phyloP scores from a whole-genome alignment of 139 green algal genomes.

The Chlorella sp. region DNA sequence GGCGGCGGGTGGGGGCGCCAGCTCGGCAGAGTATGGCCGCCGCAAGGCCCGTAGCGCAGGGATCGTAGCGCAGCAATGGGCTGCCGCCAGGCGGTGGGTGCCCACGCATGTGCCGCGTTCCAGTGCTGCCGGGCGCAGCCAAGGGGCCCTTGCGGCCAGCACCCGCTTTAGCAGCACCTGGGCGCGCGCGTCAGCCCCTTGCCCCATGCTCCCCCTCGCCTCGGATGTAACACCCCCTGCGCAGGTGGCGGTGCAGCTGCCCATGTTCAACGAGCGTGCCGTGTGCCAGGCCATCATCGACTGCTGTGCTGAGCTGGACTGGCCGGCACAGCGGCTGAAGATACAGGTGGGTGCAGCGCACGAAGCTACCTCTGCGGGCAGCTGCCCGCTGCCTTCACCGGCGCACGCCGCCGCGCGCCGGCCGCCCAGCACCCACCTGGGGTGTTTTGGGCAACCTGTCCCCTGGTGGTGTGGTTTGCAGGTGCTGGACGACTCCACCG shows the following conservation, averaged over 20 bases:
- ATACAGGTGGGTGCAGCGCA: slow-evolving; percentile 60
- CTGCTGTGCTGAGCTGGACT: slow-evolving; percentile 79
- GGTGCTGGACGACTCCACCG: slow-evolving; percentile 90
- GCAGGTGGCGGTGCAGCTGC: slow-evolving; percentile 94
- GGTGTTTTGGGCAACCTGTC: background rate
- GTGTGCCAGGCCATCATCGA: slow-evolving; percentile 88
- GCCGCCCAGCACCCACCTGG: too few species aligned
- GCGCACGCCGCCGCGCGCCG: background rate
- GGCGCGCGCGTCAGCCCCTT: too few species aligned
- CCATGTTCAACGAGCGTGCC: slow-evolving; percentile 95
- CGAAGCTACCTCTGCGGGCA: background rate
- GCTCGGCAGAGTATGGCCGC: background rate
- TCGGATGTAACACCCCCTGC: background rate
- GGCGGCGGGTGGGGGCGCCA: background rate
- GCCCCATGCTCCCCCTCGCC: background rate
- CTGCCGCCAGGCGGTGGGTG: too few species aligned
- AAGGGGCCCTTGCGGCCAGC: too few species aligned
- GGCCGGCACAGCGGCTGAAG: slow-evolving; percentile 72
- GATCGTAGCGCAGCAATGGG: background rate
- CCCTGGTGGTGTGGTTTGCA: slow-evolving; percentile 36
- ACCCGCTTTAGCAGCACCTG: too few species aligned
- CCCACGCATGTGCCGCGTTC: too few species aligned
- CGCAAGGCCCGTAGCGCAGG: background rate
- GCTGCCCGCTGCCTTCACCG: background rate
- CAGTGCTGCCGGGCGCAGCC: too few species aligned